These are phyloP conservation scores for Candida broadrunensis DNA, from an alignment of 805 yeast species.

Conservation along the genomic window DNA sequence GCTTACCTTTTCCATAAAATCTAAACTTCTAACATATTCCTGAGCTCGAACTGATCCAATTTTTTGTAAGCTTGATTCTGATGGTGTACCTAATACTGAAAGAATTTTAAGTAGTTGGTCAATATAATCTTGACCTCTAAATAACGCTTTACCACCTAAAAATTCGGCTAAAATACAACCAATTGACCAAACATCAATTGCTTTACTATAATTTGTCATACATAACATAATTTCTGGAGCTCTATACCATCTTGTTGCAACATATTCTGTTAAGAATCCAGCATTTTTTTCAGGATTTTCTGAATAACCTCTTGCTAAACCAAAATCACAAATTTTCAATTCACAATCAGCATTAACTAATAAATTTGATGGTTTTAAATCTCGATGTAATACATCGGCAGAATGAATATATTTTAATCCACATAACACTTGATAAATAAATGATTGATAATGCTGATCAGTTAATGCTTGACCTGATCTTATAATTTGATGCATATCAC, in stretches of 20 bases:
- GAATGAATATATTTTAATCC: constrained; percentile 88
- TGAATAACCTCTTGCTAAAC: constrained; percentile 89
- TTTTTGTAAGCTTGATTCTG: constrained; percentile 43
- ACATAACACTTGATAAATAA: constrained; percentile 86
- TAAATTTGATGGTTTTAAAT: constrained; percentile 89
- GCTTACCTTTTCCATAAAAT: constrained; percentile 78
- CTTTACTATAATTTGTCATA: constrained; percentile 91
- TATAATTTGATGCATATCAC: constrained; percentile 97
- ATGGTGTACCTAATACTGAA: constrained; percentile 88
- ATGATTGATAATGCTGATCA: constrained; percentile 92
- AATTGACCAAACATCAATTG: constrained; percentile 97
- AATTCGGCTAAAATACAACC: constrained; percentile 96
- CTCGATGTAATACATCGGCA: constrained; percentile 91
- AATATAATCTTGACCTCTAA: constrained; percentile 94
- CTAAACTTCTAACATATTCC: constrained; percentile 83
- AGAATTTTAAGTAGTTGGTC: constrained; percentile 90
- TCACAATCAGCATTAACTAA: constrained; percentile 96
- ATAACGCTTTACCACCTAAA: constrained; percentile 85
- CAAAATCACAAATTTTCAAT: constrained; percentile 93
- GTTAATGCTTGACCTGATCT: constrained; percentile 90
- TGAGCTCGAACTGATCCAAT: constrained; percentile 86
- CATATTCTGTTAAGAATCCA: constrained; percentile 96
- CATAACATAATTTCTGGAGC: constrained; percentile 98
- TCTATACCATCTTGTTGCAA: constrained; percentile 97
- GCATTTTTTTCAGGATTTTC: constrained; percentile 79